Conservation (phyloP, 2,329 filamentous ascomycete species). For the Geoglossum cookeanum region DNA sequence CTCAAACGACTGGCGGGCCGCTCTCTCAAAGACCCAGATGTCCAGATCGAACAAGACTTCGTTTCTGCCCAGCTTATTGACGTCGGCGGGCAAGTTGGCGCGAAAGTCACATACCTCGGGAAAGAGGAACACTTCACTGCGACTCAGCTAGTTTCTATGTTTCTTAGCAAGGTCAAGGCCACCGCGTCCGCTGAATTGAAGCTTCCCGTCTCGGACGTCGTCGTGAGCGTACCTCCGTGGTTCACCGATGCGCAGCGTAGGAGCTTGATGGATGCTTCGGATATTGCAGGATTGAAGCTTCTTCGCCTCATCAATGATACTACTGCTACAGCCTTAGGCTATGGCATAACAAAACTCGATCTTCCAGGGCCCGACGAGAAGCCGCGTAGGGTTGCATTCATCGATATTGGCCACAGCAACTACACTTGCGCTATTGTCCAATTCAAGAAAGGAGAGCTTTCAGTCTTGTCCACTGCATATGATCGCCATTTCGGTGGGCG, state of each 20-base stretch:
- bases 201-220: slow-evolving; percentile 78
- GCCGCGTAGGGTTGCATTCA: slow-evolving; percentile 72
- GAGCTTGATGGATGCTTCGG: slow-evolving; percentile 72
- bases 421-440: slow-evolving; percentile 89
- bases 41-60: slow-evolving; percentile 81
- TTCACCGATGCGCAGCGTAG: slow-evolving; percentile 91
- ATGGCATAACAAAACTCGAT: slow-evolving; percentile 94
- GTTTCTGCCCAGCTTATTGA: slow-evolving; percentile 75
- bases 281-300: slow-evolving; percentile 83
- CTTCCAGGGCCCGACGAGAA: slow-evolving; percentile 77
- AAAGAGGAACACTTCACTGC: slow-evolving; percentile 94
- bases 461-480: slow-evolving; percentile 79
- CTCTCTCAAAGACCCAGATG: slow-evolving; percentile 71
- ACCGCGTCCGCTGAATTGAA: slow-evolving; percentile 76
- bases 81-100: slow-evolving; percentile 83
- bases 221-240: slow-evolving; percentile 89
- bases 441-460: slow-evolving; percentile 90
- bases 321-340: slow-evolving; percentile 86
- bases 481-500: slow-evolving; percentile 95
- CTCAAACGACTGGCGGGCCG: slow-evolving; percentile 88
- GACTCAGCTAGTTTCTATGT: slow-evolving; percentile 88
- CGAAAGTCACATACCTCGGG: slow-evolving; percentile 79
- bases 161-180: slow-evolving; percentile 80
- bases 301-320: slow-evolving; percentile 96
- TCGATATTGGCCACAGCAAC: slow-evolving; percentile 93